phyloP scores from a whole-genome alignment of 495 filamentous ascomycete species.

The Chaetomium tenue region DNA sequence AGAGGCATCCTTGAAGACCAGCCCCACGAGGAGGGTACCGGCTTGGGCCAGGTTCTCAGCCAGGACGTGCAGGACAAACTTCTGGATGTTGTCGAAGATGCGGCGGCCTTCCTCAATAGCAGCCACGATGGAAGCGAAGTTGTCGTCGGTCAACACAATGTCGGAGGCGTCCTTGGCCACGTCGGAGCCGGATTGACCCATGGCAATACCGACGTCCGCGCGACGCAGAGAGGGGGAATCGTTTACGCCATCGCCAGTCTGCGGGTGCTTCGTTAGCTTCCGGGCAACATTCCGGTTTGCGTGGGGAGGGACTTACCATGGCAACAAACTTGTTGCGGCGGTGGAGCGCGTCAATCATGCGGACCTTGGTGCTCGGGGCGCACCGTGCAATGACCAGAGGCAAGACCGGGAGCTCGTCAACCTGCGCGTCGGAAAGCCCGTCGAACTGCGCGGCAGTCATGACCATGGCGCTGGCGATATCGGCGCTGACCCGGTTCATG shows the following conservation, averaged over 20 bases:
- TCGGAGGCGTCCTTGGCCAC: constrained; percentile 85
- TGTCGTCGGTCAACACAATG: constrained; percentile 84
- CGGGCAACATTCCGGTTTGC: neutral
- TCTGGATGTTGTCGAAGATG: constrained; percentile 80
- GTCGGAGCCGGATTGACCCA: constrained; percentile 79
- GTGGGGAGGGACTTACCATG: constrained; percentile 41
- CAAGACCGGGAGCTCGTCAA: constrained; percentile 56
- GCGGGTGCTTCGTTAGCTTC: neutral
- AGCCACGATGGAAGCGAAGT: constrained; percentile 74
- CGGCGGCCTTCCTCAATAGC: constrained; percentile 72
- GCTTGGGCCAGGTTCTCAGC: constrained; percentile 75
- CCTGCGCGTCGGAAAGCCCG: constrained; percentile 54
- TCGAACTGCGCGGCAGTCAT: constrained; percentile 66
- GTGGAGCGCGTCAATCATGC: constrained; percentile 67
- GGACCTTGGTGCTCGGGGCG: constrained; percentile 62
- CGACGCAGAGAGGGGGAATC: constrained; percentile 73
- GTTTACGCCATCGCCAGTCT: constrained; percentile 77
- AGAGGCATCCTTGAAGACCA: constrained; percentile 65
- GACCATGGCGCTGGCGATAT: constrained; percentile 54
- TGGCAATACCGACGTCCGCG: constrained; percentile 82
- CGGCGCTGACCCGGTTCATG: constrained; percentile 54
- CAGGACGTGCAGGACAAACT: constrained; percentile 73
- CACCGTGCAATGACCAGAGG: constrained; percentile 66
- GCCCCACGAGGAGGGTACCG: constrained; percentile 64
- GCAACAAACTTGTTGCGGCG: constrained; percentile 57